These are phyloP conservation scores for Aspergillus intermedius DNA, from an alignment of 2,329 filamentous ascomycete species.

Conservation along the genomic window DNA sequence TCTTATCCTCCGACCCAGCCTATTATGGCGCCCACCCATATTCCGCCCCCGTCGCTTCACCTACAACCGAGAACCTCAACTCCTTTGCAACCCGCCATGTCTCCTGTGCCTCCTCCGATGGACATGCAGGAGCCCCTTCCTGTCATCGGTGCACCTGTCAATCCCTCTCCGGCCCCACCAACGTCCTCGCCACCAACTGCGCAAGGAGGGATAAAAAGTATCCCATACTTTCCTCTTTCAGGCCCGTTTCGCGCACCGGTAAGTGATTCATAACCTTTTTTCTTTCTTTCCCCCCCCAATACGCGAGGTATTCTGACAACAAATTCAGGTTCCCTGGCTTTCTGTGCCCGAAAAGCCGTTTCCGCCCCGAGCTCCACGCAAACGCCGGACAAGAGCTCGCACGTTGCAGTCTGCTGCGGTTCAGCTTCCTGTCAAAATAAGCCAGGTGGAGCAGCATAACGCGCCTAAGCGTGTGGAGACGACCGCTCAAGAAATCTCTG, in stretches of 20 bases:
- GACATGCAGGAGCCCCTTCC: constrained; percentile 24
- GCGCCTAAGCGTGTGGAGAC: constrained; percentile 14
- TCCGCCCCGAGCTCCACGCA: constrained; percentile 45
- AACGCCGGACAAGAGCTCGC: constrained; percentile 36
- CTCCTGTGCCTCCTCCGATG: constrained; percentile 25
- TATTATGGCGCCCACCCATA: constrained; percentile 31
- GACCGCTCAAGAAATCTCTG: constrained; percentile 25
- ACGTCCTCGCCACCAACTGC: constrained; percentile 25
- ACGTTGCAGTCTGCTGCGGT: constrained; percentile 31
- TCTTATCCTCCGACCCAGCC: constrained; percentile 39
- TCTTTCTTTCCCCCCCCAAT: not conserved
- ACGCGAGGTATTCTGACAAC: constrained; percentile 7
- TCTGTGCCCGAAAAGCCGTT: constrained; percentile 51
- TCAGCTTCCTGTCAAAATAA: constrained; percentile 48
- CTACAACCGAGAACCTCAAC: constrained; percentile 33
- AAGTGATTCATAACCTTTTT: constrained; percentile 15
- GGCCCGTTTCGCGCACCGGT: constrained; percentile 48
- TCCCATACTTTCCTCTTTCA: constrained; percentile 18
- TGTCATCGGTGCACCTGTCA: constrained; percentile 13
- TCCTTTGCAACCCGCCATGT: constrained; percentile 31
- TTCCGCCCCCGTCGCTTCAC: constrained; percentile 29
- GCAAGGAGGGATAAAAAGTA: constrained; percentile 18
- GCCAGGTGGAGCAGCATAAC: constrained; percentile 14
- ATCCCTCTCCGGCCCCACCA: constrained; percentile 24
- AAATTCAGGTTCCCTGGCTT: constrained; percentile 51